Evolutionary conservation across 345 rosid genomes (phyloP), one percentile per base, ranked within the genome.

Genomic region (Microthlaspi erraticum): DNA sequence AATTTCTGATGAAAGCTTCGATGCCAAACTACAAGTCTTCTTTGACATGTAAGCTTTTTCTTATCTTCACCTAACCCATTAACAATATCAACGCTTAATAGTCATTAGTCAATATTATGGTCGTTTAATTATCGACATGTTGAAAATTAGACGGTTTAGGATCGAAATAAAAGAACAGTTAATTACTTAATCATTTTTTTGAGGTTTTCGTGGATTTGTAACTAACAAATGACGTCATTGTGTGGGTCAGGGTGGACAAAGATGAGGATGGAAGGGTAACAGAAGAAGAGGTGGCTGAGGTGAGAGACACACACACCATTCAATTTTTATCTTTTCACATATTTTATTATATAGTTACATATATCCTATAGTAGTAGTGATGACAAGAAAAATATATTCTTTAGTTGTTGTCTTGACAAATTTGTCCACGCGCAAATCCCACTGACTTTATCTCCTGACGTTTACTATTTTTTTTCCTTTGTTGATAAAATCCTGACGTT

Each of bases 221-320:
- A 67, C 63, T 76, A 65, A 43, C 17, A 34, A 26, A 29, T 77
- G 73, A 76, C 31, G 65, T 72, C 69, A 72, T 39, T 36, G 4
- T 72, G 17, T 60, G 45, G 76, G 76, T 79, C 81, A 87, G 89
- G 92, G 87, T 87, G 51, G 97, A 90, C 67, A 83, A 76, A 74
- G 96, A 90, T 31, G 92, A 88, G 6, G 98, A 86, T 61, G 98
- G 98, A 32, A 76, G 93, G 66, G 86, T 92, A 61, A 39, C 92
- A 1, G 98, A 92, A 73, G 96, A 82, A 78, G 98, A 92, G 83
- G 96, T 90, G 17, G 82, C 72, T 59, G 89, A 88, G 91, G 93
- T 86, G 73, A 65, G 80, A 66, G 55, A 13, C 42, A 58, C 73
- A 33, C 55, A 23, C 70, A 62, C 74, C 59, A 36, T 19, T 53